Conservation (phyloP, 202 grass and related monocot species). For the Tripidium arundinaceum region DNA sequence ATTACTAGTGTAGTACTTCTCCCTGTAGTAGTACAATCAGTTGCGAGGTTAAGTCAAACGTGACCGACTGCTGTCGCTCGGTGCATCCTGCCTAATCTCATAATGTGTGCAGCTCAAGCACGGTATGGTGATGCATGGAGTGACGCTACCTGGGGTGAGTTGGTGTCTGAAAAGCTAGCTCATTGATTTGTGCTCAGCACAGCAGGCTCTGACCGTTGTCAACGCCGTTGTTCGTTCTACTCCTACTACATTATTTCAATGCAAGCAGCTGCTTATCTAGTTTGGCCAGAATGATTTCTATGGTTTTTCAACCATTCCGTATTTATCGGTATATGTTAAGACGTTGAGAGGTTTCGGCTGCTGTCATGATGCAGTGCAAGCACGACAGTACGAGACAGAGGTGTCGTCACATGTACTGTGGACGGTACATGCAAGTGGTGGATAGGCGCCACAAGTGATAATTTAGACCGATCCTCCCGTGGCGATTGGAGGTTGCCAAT, state of each 20-base stretch:
- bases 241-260: too few relatives aligned
- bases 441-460: neutral
- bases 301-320: too few relatives aligned
- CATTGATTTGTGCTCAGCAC: neutral
- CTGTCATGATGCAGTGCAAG: neutral
- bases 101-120: neutral
- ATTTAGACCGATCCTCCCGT: neutral
- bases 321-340: too few relatives aligned
- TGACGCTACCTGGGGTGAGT: neutral
- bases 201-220: neutral
- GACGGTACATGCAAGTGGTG: neutral
- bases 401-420: neutral
- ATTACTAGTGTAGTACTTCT: too few relatives aligned
- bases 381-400: neutral
- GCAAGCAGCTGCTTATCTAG: neutral
- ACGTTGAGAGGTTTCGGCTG: neutral
- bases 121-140: neutral
- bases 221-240: neutral
- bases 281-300: neutral
- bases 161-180: neutral
- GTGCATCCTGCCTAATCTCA: neutral
- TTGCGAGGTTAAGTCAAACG: neutral
- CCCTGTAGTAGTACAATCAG: neutral
- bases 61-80: neutral
- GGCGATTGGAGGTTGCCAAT: neutral